A percentile compares a stretch with the other conserved stretches of the same genome.
Conservation (phyloP, 306 rosid genomes). For the Macrotyloma uniflorum region DNA sequence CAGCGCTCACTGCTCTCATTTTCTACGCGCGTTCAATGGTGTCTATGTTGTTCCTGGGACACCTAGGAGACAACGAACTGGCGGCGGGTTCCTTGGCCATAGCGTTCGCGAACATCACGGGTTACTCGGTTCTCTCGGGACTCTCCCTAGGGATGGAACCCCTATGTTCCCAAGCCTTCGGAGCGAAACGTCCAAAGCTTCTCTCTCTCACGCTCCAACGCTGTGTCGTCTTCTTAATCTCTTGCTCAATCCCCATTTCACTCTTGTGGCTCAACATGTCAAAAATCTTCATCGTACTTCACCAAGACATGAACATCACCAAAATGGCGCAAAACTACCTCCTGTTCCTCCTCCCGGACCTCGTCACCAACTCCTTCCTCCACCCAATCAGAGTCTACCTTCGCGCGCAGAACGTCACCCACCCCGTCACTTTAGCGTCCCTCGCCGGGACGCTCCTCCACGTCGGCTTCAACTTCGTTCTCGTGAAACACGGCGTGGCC, state of each 20-base stretch:
- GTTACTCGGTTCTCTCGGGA: conserved; percentile 84
- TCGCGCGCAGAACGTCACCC: conserved; percentile 82
- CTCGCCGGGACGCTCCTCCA: conserved; percentile 68
- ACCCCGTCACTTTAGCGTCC: conserved; percentile 71
- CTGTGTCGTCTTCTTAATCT: conserved; percentile 59
- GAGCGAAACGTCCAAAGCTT: conserved; percentile 77
- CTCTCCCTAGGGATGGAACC: conserved; percentile 92
- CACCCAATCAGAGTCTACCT: conserved; percentile 93
- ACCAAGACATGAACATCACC: conserved; percentile 54
- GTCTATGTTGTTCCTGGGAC: conserved; percentile 87
- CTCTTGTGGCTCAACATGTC: conserved; percentile 76
- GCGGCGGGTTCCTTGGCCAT: conserved; percentile 84
- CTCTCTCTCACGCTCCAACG: conserved; percentile 87
- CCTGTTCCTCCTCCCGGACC: conserved; percentile 71
- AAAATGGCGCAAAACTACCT: conserved; percentile 65
- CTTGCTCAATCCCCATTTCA: conserved; percentile 76
- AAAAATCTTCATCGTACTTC: conserved; percentile 45
- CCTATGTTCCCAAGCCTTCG: conserved; percentile 90
- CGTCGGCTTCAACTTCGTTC: conserved; percentile 51
- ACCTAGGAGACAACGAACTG: conserved; percentile 65
- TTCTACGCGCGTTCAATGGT: conserved; percentile 82
- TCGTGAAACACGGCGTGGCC: conserved; percentile 54
- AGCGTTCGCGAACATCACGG: conserved; percentile 94
- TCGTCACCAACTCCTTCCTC: conserved; percentile 73
- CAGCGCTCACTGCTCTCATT: conserved; percentile 66